Conservation (phyloP, 345 rosid genomes). For the Eucalyptus leucophloia region DNA sequence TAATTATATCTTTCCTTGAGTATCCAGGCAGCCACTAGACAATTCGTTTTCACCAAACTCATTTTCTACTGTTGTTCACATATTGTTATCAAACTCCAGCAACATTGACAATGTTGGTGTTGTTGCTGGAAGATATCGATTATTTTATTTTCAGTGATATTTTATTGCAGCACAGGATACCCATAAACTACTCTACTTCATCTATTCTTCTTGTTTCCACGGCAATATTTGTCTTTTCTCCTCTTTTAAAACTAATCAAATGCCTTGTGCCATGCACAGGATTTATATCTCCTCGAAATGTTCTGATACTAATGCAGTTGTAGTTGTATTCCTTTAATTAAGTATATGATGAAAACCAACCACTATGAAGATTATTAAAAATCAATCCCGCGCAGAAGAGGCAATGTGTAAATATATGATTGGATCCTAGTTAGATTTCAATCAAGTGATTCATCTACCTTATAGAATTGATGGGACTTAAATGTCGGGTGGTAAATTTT, state of each 20-base stretch:
- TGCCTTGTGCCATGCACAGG: neutral
- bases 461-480: neutral
- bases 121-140: neutral
- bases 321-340: neutral
- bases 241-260: neutral
- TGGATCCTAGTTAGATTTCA: neutral
- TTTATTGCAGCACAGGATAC: neutral
- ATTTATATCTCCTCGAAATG: neutral
- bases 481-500: neutral
- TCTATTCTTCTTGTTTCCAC: neutral
- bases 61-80: neutral
- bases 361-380: neutral
- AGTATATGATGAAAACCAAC: neutral
- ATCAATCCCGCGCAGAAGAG: neutral
- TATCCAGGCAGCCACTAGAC: neutral
- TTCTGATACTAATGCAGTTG: neutral
- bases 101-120: neutral
- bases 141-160: neutral
- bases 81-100: neutral
- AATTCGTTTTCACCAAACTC: neutral
- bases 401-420: neutral
- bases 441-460: neutral
- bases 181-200: neutral
- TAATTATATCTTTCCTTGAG: neutral
- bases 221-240: neutral